Conservation (phyloP, 2,329 filamentous ascomycete species). For the Scopulariopsis brevicaulis region DNA sequence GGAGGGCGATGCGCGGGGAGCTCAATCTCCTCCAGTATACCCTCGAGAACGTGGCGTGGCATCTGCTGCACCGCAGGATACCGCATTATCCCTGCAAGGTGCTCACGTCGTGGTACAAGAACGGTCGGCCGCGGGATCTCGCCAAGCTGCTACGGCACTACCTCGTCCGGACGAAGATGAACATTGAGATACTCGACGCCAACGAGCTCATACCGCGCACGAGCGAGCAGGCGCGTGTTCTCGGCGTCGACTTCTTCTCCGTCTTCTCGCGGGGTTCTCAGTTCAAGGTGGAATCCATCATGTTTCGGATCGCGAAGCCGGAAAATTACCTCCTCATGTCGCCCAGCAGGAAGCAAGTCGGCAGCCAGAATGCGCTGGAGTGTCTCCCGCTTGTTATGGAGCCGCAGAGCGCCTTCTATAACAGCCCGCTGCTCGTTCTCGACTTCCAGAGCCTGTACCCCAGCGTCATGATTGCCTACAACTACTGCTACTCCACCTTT, state of each 20-base stretch:
- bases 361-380: constrained; percentile 85
- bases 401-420: constrained; percentile 90
- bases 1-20: constrained; percentile 91
- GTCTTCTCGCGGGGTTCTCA: constrained; percentile 93
- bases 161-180: constrained; percentile 60
- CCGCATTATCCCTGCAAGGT: constrained; percentile 76
- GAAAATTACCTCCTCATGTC: constrained; percentile 89
- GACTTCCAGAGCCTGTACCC: constrained; percentile 97
- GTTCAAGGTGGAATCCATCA: constrained; percentile 96
- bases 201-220: constrained; percentile 84
- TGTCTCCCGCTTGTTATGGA: constrained; percentile 96
- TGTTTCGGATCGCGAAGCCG: constrained; percentile 97
- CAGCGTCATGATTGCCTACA: constrained; percentile 98
- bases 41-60: constrained; percentile 91
- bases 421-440: constrained; percentile 75
- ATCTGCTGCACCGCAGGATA: constrained; percentile 75
- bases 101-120: constrained; percentile 73
- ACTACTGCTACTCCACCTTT: constrained; percentile 97
- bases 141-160: constrained; percentile 71
- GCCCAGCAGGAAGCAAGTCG: constrained; percentile 84
- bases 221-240: constrained; percentile 83
- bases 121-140: constrained; percentile 55
- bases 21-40: constrained; percentile 88
- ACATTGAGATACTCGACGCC: constrained; percentile 82
- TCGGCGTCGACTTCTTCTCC: constrained; percentile 94